Percentiles rank a stretch among this genome's conserved stretches.
phyloP scores from a whole-genome alignment of 345 rosid species.

The Fremontodendron californicum region DNA sequence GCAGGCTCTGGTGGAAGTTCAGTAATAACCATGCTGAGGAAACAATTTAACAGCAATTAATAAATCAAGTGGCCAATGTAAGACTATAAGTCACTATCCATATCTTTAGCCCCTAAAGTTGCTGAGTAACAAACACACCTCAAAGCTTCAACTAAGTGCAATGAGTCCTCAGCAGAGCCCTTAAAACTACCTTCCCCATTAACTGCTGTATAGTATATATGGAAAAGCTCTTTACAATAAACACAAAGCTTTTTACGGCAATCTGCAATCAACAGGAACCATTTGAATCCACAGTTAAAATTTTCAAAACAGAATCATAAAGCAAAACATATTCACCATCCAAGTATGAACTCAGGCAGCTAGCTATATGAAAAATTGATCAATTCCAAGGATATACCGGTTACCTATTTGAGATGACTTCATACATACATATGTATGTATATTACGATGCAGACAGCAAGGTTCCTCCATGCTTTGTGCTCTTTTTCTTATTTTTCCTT shows the following conservation, averaged over 20 bases:
- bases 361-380: not conserved
- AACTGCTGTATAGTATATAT: conserved; percentile 73
- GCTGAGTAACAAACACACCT: conserved; percentile 41
- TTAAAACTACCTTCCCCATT: conserved; percentile 77
- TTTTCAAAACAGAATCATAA: not conserved
- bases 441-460: not conserved
- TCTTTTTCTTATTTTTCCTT: not conserved
- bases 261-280: conserved; percentile 47
- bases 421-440: too few relatives aligned
- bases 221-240: conserved; percentile 72
- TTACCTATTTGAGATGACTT: not conserved
- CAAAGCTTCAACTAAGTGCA: conserved; percentile 92
- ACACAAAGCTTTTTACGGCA: conserved; percentile 86
- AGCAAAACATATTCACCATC: not conserved
- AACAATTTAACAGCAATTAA: conserved; percentile 22
- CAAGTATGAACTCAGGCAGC: too few relatives aligned
- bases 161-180: conserved; percentile 87
- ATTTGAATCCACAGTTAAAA: not conserved
- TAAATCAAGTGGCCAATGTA: conserved; percentile 9
- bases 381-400: not conserved
- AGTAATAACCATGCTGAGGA: conserved; percentile 84
- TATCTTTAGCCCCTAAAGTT: conserved; percentile 10
- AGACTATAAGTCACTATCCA: conserved; percentile 14
- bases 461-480: not conserved
- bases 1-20: conserved; percentile 91